Conservation (phyloP, 2,329 filamentous ascomycete species). For the Metarhizium robertsii region DNA sequence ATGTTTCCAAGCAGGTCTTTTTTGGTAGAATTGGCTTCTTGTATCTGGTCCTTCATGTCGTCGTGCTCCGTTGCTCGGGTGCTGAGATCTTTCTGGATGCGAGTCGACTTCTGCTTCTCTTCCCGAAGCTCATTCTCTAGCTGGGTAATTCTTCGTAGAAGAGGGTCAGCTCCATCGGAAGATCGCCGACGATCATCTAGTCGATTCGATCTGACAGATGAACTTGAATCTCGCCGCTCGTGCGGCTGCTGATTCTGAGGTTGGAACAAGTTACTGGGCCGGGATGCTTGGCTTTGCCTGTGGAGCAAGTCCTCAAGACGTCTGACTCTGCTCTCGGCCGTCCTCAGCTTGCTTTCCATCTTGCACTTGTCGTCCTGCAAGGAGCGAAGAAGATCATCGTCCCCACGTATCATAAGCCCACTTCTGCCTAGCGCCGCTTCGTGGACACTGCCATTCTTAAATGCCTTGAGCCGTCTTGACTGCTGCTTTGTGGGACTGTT, state of each 20-base stretch:
- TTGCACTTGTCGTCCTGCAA: constrained; percentile 77
- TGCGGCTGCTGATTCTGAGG: constrained; percentile 34
- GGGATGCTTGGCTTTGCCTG: constrained; percentile 57
- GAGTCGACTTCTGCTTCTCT: constrained; percentile 59
- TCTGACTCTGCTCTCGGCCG: constrained; percentile 81
- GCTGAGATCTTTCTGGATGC: constrained; percentile 61
- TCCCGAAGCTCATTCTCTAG: constrained; percentile 71
- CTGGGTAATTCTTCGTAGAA: constrained; percentile 42
- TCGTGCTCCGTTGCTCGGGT: constrained; percentile 46
- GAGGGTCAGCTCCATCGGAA: constrained; percentile 35
- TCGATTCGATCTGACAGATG: constrained; percentile 36
- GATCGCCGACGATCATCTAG: constrained; percentile 36
- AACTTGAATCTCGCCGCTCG: constrained; percentile 39
- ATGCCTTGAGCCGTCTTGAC: constrained; percentile 77
- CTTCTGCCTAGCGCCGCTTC: constrained; percentile 83
- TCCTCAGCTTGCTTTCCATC: constrained; percentile 64
- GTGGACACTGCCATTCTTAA: constrained; percentile 93
- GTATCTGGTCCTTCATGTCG: constrained; percentile 58
- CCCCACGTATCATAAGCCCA: constrained; percentile 75
- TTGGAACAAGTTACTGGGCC: constrained; percentile 48
- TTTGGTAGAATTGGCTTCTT: constrained; percentile 86
- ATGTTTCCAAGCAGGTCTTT: constrained; percentile 91
- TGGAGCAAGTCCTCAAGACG: constrained; percentile 89
- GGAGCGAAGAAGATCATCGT: constrained; percentile 68
- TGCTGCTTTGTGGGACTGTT: constrained; percentile 79